A percentile compares a stretch with the other conserved stretches of the same genome.
These are phyloP conservation scores for Leishmania major DNA, from an alignment of 208 protist genomes.

Conservation along the genomic window DNA sequence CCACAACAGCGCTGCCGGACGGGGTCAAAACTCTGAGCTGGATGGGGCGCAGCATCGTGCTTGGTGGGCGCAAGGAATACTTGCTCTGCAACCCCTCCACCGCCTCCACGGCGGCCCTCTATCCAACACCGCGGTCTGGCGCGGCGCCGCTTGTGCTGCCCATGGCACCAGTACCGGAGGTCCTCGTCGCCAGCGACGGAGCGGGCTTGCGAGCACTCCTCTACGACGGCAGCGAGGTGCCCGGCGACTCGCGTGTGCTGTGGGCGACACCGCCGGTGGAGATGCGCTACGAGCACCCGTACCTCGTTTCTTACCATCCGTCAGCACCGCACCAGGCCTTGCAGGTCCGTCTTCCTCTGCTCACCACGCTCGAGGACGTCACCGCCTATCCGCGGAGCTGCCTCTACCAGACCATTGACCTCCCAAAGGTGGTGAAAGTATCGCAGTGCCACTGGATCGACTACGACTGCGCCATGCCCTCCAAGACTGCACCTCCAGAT, in stretches of 20 bases:
- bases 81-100: conserved; percentile 29
- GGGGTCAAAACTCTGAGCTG: conserved; percentile 50
- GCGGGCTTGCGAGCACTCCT: conserved; percentile 44
- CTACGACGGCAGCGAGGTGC: conserved; percentile 61
- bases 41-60: conserved; percentile 53
- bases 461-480: conserved; percentile 53
- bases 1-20: conserved; percentile 51
- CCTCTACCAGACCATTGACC: conserved; percentile 21
- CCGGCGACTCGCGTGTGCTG: conserved; percentile 31
- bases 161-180: conserved; percentile 67
- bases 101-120: conserved; percentile 14
- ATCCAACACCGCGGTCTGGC: conserved; percentile 39
- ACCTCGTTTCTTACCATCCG: conserved; percentile 48
- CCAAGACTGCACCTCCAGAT: conserved; percentile 11
- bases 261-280: conserved; percentile 21
- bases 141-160: conserved; percentile 54
- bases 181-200: conserved; percentile 51
- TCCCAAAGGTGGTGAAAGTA: conserved; percentile 21
- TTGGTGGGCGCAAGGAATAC: conserved; percentile 65
- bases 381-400: neutral
- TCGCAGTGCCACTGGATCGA: conserved; percentile 51
- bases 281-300: conserved; percentile 65
- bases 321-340: conserved; percentile 21
- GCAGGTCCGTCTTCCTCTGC: conserved; percentile 68
- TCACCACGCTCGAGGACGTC: conserved; percentile 30